A percentile compares a stretch with the other conserved stretches of the same genome.
These are phyloP conservation scores for Piedraia hortae DNA, from an alignment of 2,329 filamentous ascomycete genomes.

Conservation along the genomic window DNA sequence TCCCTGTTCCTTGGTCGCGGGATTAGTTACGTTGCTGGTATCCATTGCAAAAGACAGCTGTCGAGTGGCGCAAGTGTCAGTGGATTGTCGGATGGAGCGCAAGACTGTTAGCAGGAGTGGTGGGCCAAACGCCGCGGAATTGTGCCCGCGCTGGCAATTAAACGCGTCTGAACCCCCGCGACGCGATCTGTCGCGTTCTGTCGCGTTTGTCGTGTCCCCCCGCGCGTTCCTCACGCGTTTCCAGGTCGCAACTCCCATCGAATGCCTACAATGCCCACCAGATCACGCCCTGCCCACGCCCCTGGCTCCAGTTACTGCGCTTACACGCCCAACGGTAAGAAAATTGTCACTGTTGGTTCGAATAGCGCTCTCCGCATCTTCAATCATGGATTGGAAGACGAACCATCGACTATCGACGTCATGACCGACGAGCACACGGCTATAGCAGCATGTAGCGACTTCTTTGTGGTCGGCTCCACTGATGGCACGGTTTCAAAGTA, in stretches of 20 bases:
- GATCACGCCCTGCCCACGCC: slow-evolving; percentile 42
- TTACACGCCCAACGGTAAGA: slow-evolving; percentile 70
- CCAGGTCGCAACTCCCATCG: too few relatives aligned
- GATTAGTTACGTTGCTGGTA: too few relatives aligned
- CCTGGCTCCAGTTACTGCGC: slow-evolving; percentile 64
- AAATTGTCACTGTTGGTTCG: slow-evolving; percentile 69
- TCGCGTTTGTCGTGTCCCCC: too few relatives aligned
- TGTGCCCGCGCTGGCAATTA: too few relatives aligned
- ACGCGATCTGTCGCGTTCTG: too few relatives aligned
- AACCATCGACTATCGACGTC: slow-evolving; percentile 78
- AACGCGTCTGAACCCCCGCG: too few relatives aligned
- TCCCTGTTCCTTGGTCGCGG: slow-evolving; percentile 3
- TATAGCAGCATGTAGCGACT: slow-evolving; percentile 48
- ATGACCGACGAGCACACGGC: slow-evolving; percentile 64
- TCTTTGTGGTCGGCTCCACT: slow-evolving; percentile 73
- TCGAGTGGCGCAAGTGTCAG: too few relatives aligned
- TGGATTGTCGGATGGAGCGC: too few relatives aligned
- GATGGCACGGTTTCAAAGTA: slow-evolving; percentile 92
- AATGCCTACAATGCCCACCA: slow-evolving; percentile 18
- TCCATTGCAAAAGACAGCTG: too few relatives aligned
- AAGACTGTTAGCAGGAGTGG: too few relatives aligned
- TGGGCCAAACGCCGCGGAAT: too few relatives aligned
- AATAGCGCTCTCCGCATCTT: slow-evolving; percentile 89
- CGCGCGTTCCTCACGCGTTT: too few relatives aligned
- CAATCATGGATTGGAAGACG: slow-evolving; percentile 70